These are phyloP conservation scores for Mucor mucedo DNA, from an alignment of 371 early-diverging fungal genomes.

Conservation along the genomic window DNA sequence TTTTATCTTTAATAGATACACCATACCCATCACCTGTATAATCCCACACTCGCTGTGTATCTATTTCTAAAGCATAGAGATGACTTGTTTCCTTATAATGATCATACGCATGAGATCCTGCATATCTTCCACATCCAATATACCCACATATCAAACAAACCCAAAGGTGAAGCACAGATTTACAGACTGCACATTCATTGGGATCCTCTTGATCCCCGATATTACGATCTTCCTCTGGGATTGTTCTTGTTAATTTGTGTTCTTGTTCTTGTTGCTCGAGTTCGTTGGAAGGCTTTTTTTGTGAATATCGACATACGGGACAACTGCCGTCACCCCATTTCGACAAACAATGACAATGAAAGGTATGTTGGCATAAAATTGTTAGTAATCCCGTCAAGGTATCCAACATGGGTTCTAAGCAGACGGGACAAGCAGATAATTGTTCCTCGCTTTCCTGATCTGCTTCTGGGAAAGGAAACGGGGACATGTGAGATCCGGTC, in stretches of 20 bases:
- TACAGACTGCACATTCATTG: constrained; percentile 76
- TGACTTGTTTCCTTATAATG: constrained; percentile 87
- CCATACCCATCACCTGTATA: constrained; percentile 87
- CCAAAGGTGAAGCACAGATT: constrained; percentile 79
- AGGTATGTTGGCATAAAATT: constrained; percentile 93
- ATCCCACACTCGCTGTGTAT: constrained; percentile 96
- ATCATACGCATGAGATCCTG: constrained; percentile 80
- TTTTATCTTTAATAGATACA: not conserved
- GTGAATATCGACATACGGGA: constrained; percentile 91
- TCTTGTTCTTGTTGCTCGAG: too few species aligned
- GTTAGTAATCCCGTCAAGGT: constrained; percentile 83
- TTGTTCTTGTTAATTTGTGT: not conserved
- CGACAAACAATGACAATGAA: constrained; percentile 86
- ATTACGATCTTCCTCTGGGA: not conserved
- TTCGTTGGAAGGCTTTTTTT: constrained; percentile 26
- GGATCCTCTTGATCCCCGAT: constrained; percentile 26
- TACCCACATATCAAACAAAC: constrained; percentile 95
- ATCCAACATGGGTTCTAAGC: constrained; percentile 91
- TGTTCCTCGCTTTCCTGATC: constrained; percentile 43
- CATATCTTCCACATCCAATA: constrained; percentile 83
- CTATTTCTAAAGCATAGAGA: constrained; percentile 90
- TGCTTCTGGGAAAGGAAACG: constrained; percentile 60
- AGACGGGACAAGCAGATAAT: constrained; percentile 91
- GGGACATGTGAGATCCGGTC: constrained; percentile 57
- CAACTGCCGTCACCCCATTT: constrained; percentile 94